Conservation (phyloP, 106 monocot genomes). For the Platanthera guangdongensis region DNA sequence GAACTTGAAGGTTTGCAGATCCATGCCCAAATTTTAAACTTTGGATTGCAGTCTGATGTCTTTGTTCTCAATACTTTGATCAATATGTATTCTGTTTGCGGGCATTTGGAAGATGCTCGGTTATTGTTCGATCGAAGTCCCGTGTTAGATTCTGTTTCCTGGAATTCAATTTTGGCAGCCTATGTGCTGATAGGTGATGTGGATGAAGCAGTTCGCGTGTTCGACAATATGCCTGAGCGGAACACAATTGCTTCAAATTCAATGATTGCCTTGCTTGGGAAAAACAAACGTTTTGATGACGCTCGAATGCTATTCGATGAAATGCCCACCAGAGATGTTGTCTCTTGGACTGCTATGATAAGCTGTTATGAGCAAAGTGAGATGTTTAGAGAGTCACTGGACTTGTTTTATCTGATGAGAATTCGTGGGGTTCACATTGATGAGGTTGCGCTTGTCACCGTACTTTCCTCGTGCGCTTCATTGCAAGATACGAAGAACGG, state of each 20-base stretch:
- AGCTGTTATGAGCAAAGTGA: conserved; percentile 71
- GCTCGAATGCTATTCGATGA: conserved; percentile 61
- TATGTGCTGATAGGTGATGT: conserved; percentile 51
- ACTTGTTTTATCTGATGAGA: conserved; percentile 46
- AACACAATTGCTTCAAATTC: conserved; percentile 61
- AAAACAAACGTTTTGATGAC: conserved; percentile 16
- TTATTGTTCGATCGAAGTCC: conserved; percentile 53
- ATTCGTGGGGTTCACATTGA: conserved; percentile 33
- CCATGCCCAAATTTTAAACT: conserved; percentile 44
- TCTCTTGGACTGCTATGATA: conserved; percentile 83
- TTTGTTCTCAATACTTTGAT: conserved; percentile 72
- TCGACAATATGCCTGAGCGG: conserved; percentile 51
- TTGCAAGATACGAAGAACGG: conserved; percentile 27
- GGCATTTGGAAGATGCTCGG: conserved; percentile 41
- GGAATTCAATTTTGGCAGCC: conserved; percentile 75
- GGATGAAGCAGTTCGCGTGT: conserved; percentile 35
- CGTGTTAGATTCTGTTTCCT: conserved; percentile 56
- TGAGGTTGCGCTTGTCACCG: conserved; percentile 58
- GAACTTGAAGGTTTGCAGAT: conserved; percentile 49
- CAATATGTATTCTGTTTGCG: conserved; percentile 60
- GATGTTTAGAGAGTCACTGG: conserved; percentile 51
- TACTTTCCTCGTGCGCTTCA: conserved; percentile 53
- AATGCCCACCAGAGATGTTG: conserved; percentile 41
- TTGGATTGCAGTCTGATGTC: conserved; percentile 54
- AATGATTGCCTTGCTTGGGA: conserved; percentile 63